These are phyloP conservation scores for Fraxinus xanthoxyloides DNA, from an alignment of 305 asterid genomes.

Conservation along the genomic window DNA sequence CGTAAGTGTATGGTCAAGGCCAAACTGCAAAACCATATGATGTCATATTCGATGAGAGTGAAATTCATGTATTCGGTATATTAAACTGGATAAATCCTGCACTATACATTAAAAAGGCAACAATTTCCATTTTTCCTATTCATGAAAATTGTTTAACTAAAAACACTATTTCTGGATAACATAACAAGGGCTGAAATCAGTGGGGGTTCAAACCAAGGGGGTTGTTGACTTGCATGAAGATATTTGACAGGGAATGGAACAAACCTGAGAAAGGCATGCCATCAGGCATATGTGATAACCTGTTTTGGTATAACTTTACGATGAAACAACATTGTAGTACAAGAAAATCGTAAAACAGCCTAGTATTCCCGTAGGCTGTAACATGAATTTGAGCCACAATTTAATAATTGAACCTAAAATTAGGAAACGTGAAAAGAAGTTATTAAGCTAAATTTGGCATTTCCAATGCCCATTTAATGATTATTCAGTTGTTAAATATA, in stretches of 20 bases:
- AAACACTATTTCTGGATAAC: neutral
- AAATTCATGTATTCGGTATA: conserved; percentile 14
- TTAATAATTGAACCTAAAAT: neutral
- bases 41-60: neutral
- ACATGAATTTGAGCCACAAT: neutral
- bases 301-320: neutral
- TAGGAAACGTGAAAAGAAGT: neutral
- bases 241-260: neutral
- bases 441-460: neutral
- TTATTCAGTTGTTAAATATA: neutral
- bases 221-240: neutral
- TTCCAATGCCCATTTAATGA: neutral
- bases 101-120: neutral
- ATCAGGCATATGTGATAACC: neutral
- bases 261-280: neutral
- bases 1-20: conserved; percentile 97
- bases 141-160: neutral
- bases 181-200: neutral
- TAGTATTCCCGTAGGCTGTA: neutral
- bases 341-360: neutral
- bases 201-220: neutral
- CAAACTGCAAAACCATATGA: conserved; percentile 61
- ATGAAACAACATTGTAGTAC: neutral
- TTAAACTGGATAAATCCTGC: neutral
- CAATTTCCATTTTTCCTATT: neutral